Conservation (phyloP, 2,329 filamentous ascomycete genomes). For the Trichoderma asperellum region DNA sequence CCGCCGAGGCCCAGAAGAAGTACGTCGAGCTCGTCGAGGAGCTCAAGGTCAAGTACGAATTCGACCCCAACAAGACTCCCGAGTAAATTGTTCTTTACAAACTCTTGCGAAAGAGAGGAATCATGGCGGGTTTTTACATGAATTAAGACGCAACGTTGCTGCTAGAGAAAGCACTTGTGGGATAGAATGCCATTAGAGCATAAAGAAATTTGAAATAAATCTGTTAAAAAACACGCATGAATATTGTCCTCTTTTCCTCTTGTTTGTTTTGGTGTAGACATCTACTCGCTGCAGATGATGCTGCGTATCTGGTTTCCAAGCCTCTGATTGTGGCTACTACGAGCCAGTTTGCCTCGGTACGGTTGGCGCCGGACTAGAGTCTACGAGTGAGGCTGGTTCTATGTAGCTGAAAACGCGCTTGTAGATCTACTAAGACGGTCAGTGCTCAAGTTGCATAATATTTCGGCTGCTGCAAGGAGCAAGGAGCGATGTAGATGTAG, state of each 20-base stretch:
- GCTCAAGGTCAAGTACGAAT: slow-evolving; percentile 72
- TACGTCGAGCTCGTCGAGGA: slow-evolving; percentile 75
- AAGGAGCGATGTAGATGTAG: background rate
- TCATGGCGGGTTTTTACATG: background rate
- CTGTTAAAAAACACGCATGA: background rate
- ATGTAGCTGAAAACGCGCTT: background rate
- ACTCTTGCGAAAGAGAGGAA: background rate
- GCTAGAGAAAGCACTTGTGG: slow-evolving; percentile 9
- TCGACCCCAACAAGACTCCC: slow-evolving; percentile 65
- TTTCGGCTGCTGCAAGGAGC: background rate
- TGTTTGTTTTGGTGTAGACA: background rate
- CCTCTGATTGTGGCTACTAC: background rate
- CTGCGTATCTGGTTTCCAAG: background rate
- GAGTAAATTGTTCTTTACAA: slow-evolving; percentile 43
- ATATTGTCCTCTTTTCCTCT: background rate
- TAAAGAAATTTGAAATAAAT: background rate
- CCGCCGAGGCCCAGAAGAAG: slow-evolving; percentile 71
- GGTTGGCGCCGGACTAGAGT: background rate
- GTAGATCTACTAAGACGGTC: background rate
- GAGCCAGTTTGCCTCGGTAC: background rate
- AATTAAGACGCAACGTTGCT: slow-evolving; percentile 6
- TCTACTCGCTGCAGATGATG: background rate
- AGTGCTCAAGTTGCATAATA: background rate
- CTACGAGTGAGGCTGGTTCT: background rate
- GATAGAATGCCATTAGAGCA: slow-evolving; percentile 18